Evolutionary conservation across 345 rosid genomes (phyloP).

Genomic region (Aethionema arabicum): DNA sequence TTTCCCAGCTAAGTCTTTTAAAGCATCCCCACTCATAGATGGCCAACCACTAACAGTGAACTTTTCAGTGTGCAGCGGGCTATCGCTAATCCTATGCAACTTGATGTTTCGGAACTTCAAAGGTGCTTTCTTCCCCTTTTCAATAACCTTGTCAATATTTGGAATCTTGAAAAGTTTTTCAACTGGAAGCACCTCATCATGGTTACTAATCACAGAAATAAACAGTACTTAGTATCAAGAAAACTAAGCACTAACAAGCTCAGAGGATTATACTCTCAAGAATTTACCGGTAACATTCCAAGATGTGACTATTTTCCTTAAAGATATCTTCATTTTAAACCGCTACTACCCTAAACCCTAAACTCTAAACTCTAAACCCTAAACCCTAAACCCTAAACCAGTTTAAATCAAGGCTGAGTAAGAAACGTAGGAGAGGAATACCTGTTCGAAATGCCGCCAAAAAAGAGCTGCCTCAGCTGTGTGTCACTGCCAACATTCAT

Average conservation of each 20-base stretch:
- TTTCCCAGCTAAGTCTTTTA: conserved; percentile 75
- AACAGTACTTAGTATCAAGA: conserved; percentile 14
- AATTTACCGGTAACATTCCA: not conserved
- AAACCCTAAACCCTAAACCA: no score
- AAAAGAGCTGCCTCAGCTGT: conserved; percentile 81
- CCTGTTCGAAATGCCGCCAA: conserved; percentile 77
- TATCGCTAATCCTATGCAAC: conserved; percentile 49
- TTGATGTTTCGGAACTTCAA: conserved; percentile 65
- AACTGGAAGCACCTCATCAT: conserved; percentile 43
- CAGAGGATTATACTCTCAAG: not conserved
- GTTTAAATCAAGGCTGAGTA: no score
- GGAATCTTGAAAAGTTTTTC: conserved; percentile 59
- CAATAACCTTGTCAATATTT: conserved; percentile 72
- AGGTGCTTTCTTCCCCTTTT: conserved; percentile 81
- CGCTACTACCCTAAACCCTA: no score
- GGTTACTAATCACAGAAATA: conserved; percentile 48
- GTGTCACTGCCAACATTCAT: conserved; percentile 96
- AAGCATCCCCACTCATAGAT: conserved; percentile 70
- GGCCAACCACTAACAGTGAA: conserved; percentile 86
- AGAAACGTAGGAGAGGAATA: conserved; percentile 27
- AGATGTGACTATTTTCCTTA: not conserved
- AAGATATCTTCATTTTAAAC: not conserved
- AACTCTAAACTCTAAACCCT: no score
- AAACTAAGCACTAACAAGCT: conserved; percentile 4
- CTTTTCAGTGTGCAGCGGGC: conserved; percentile 50